Conservation (phyloP, 768 basidiomycete genomes). For the Mycena galopus region DNA sequence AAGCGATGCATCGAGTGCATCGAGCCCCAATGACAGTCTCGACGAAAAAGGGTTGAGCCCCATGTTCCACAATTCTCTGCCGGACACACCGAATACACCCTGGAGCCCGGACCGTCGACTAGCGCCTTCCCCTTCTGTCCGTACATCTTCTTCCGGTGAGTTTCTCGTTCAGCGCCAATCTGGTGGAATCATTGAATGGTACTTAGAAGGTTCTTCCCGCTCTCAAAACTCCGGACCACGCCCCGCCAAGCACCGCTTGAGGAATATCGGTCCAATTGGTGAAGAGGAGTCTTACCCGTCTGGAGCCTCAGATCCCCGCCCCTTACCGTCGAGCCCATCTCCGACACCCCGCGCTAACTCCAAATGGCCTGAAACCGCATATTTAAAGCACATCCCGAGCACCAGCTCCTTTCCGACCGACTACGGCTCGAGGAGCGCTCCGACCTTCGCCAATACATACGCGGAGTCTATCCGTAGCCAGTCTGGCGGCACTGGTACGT, state of each 20-base stretch:
- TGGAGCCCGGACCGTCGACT: conserved; percentile 27
- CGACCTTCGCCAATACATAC: conserved; percentile 12
- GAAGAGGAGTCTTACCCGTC: conserved; percentile 24
- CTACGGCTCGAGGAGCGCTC: conserved; percentile 1
- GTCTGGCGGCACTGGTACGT: conserved; percentile 19
- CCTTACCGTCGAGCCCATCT: conserved; percentile 4
- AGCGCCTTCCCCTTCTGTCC: conserved; percentile 30
- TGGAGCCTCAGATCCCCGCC: not conserved
- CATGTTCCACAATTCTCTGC: conserved; percentile 28
- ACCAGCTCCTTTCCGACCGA: conserved; percentile 25
- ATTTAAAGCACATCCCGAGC: conserved; percentile 8
- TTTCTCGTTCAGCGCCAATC: not conserved
- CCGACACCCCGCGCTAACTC: conserved; percentile 14
- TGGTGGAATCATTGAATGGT: not conserved
- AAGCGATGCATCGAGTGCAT: conserved; percentile 23
- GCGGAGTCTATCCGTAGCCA: conserved; percentile 32
- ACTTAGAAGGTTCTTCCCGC: conserved; percentile 28
- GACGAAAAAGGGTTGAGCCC: conserved; percentile 32
- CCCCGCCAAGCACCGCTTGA: conserved; percentile 2
- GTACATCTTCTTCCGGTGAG: conserved; percentile 36
- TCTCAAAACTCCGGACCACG: conserved; percentile 27
- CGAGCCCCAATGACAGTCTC: conserved; percentile 26
- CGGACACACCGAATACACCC: conserved; percentile 30
- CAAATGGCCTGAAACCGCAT: not conserved
- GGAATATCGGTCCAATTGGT: conserved; percentile 23